Percentiles rank a stretch among this genome's conserved stretches.
phyloP scores from a whole-genome alignment of 306 rosid species.

The Quercus parvula region DNA sequence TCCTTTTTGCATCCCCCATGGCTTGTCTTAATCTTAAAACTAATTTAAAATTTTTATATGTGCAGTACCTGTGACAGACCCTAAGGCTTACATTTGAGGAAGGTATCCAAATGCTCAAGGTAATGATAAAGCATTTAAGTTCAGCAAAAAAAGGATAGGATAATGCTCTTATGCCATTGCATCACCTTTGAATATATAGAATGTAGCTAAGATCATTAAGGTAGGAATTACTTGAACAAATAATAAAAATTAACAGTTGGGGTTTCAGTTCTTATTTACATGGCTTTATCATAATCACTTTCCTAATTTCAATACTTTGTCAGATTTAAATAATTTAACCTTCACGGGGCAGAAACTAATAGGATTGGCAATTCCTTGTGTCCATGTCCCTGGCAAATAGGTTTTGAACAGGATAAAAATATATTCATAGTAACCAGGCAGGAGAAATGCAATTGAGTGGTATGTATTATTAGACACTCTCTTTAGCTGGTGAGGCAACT shows the following conservation, averaged over 20 bases:
- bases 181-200: not conserved
- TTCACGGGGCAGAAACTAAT: not conserved
- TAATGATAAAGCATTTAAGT: conserved; percentile 1
- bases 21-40: conserved; percentile 16
- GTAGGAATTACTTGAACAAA: not conserved
- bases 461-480: not conserved
- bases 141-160: no score
- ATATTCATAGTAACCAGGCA: no score
- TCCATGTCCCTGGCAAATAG: not conserved
- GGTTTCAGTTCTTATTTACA: not conserved
- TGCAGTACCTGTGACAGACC: conserved; percentile 82
- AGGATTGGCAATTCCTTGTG: not conserved
- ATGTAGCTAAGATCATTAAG: not conserved
- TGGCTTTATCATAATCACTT: not conserved
- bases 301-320: not conserved
- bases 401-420: not conserved
- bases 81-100: conserved; percentile 80
- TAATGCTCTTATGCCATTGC: not conserved
- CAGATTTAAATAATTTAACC: not conserved
- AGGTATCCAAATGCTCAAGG: conserved; percentile 95
- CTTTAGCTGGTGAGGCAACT: not conserved
- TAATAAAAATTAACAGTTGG: not conserved
- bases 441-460: no score
- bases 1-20: not conserved
- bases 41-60: conserved; percentile 15